Evolutionary conservation across 2,329 filamentous ascomycete genomes (phyloP).

Genomic region (Fusarium bulbicola): DNA sequence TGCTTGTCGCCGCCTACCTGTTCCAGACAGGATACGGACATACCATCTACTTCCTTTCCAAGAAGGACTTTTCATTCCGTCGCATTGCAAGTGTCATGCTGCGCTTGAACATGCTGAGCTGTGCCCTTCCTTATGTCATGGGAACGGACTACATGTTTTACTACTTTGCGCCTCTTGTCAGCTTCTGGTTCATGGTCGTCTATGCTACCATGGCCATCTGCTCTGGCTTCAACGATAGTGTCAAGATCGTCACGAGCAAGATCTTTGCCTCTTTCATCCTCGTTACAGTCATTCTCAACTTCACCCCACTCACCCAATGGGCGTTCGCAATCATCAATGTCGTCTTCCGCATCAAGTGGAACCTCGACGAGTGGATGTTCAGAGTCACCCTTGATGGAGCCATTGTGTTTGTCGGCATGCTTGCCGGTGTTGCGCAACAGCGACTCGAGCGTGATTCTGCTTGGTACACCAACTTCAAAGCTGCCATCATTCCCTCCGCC

Average conservation of each 20-base stretch:
- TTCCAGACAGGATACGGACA: slow-evolving; percentile 72
- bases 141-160: slow-evolving; percentile 61
- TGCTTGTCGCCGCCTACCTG: slow-evolving; percentile 66
- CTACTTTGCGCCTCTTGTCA: slow-evolving; percentile 66
- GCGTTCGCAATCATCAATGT: slow-evolving; percentile 45
- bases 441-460: slow-evolving; percentile 25
- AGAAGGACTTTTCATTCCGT: slow-evolving; percentile 63
- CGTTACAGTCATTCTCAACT: slow-evolving; percentile 42
- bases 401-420: slow-evolving; percentile 65
- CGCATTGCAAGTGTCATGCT: slow-evolving; percentile 63
- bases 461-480: slow-evolving; percentile 34
- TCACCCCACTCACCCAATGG: slow-evolving; percentile 33
- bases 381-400: slow-evolving; percentile 62
- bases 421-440: slow-evolving; percentile 47
- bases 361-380: slow-evolving; percentile 59
- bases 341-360: slow-evolving; percentile 59
- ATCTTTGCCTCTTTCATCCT: slow-evolving; percentile 54
- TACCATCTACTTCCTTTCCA: slow-evolving; percentile 65
- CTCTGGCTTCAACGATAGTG: slow-evolving; percentile 53
- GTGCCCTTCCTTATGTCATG: slow-evolving; percentile 64
- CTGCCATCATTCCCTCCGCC: slow-evolving; percentile 32
- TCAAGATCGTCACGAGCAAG: slow-evolving; percentile 56
- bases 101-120: slow-evolving; percentile 65
- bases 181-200: slow-evolving; percentile 70
- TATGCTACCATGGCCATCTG: slow-evolving; percentile 60